These are phyloP conservation scores for Didymellaceae sp. DNA, from an alignment of 2,329 filamentous ascomycete species.

Conservation along the genomic window DNA sequence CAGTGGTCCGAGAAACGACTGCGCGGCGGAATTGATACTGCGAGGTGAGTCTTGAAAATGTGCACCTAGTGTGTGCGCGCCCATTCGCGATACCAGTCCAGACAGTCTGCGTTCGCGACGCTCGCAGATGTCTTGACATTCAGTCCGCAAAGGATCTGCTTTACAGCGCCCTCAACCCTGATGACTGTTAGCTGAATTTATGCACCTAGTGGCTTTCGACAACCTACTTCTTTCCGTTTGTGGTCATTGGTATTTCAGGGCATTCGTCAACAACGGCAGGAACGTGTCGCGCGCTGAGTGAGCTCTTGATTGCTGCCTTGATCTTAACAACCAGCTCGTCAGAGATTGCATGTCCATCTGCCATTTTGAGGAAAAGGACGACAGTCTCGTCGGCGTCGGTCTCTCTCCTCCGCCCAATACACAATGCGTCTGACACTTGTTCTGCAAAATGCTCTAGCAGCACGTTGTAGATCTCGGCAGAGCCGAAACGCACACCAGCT, in stretches of 20 bases:
- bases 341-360: constrained; percentile 62
- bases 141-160: constrained; percentile 90
- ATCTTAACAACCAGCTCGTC: constrained; percentile 68
- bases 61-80: constrained; percentile 35
- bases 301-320: constrained; percentile 71
- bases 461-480: constrained; percentile 96
- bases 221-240: constrained; percentile 98
- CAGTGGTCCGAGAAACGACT: no score
- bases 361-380: constrained; percentile 85
- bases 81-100: constrained; percentile 90
- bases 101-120: constrained; percentile 87
- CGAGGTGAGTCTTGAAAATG: no score
- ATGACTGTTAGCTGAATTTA: constrained; percentile 21
- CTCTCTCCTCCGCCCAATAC: constrained; percentile 76
- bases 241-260: constrained; percentile 86
- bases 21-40: no score
- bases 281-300: constrained; percentile 88
- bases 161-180: constrained; percentile 91
- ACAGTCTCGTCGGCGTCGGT: constrained; percentile 84
- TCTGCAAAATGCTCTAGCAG: constrained; percentile 80
- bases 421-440: constrained; percentile 84
- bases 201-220: no score
- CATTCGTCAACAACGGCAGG: constrained; percentile 83
- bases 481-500: constrained; percentile 87
- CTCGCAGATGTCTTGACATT: constrained; percentile 88